A percentile compares a stretch with the other conserved stretches of the same genome.
These are phyloP conservation scores for Colletotrichum somersetense DNA, from an alignment of 2,329 filamentous ascomycete genomes.

Conservation along the genomic window DNA sequence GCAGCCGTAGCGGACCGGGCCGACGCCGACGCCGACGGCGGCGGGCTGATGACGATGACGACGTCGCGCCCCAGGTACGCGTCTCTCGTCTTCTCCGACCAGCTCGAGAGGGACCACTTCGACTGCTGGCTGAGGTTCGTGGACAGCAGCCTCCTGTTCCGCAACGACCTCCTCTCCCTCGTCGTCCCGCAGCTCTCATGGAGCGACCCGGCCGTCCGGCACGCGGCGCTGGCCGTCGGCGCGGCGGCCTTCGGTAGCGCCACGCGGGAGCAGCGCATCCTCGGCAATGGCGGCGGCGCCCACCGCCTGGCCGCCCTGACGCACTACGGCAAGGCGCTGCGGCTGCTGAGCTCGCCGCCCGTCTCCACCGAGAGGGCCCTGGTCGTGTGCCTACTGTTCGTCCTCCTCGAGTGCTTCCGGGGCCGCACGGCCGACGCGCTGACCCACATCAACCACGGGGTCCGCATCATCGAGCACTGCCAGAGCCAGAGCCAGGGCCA, in stretches of 20 bases:
- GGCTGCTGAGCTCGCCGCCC: conserved; percentile 50
- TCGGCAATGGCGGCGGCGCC: conserved; percentile 11
- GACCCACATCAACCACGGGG: conserved; percentile 55
- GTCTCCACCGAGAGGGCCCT: conserved; percentile 49
- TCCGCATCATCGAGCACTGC: conserved; percentile 17
- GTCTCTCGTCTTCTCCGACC: conserved; percentile 18
- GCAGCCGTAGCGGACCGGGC: neutral
- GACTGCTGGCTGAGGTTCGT: conserved; percentile 25
- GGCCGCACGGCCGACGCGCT: conserved; percentile 55
- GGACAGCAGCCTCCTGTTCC: conserved; percentile 1
- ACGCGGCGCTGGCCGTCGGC: conserved; percentile 56
- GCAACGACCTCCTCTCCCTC: neutral
- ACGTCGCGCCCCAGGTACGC: conserved; percentile 11
- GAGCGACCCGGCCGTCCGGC: conserved; percentile 47
- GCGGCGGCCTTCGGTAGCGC: conserved; percentile 43
- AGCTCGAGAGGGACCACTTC: conserved; percentile 30
- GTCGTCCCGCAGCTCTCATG: conserved; percentile 42
- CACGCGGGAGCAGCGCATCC: conserved; percentile 22
- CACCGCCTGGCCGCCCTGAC: conserved; percentile 53
- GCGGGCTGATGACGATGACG: neutral
- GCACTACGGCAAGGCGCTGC: conserved; percentile 56
- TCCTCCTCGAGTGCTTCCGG: conserved; percentile 56
- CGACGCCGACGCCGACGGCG: neutral
- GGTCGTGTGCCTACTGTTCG: conserved; percentile 55
- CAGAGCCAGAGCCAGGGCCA: too few relatives aligned